Percentiles rank a stretch among this genome's conserved stretches.
phyloP scores from a whole-genome alignment of 176 grass and related monocot species.

The Leersia perrieri region DNA sequence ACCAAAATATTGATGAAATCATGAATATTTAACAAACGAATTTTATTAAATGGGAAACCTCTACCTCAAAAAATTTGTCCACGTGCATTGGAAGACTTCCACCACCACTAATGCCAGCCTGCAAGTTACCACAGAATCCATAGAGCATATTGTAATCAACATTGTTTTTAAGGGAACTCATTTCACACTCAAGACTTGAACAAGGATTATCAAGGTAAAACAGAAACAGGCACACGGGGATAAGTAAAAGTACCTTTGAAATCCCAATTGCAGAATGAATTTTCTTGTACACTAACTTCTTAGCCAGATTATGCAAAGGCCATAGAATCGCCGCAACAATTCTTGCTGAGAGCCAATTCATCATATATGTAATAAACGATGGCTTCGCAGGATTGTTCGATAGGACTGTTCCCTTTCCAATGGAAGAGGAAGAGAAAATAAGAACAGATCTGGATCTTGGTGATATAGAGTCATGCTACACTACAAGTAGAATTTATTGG shows the following conservation, averaged over 20 bases:
- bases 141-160: conserved; percentile 25
- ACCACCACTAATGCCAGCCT: conserved; percentile 95
- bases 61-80: conserved; percentile 97
- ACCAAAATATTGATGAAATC: conserved; percentile 21
- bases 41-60: conserved; percentile 11
- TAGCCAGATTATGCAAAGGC: conserved; percentile 90
- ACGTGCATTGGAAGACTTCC: conserved; percentile 85
- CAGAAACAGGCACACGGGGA: neutral
- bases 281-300: conserved; percentile 80
- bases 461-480: conserved; percentile 21
- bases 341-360: conserved; percentile 72
- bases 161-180: conserved; percentile 6
- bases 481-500: neutral
- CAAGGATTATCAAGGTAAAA: conserved; percentile 18
- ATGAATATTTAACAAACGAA: conserved; percentile 17
- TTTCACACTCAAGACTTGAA: conserved; percentile 13
- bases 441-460: conserved; percentile 10
- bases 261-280: conserved; percentile 84
- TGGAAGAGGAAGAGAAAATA: conserved; percentile 2
- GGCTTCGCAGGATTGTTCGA: conserved; percentile 47
- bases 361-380: conserved; percentile 41
- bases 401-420: conserved; percentile 70
- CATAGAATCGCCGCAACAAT: conserved; percentile 60
- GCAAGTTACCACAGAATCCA: conserved; percentile 52
- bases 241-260: conserved; percentile 68